Base-by-base conservation (phyloP, 129 eudicot genomes). In the Chrysanthemum makinoi region DNA sequence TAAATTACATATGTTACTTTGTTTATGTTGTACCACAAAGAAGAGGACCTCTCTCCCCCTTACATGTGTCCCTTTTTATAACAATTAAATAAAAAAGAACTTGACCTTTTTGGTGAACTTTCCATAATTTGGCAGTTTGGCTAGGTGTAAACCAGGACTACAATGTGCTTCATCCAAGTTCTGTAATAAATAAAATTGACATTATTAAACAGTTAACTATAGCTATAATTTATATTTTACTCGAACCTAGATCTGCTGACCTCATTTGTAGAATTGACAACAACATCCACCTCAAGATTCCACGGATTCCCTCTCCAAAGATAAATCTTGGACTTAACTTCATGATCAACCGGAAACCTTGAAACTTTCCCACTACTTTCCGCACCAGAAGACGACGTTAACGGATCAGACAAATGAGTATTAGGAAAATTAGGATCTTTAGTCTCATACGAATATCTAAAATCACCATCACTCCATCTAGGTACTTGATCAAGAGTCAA, bases 231-330 rank as follows among this genome's bases (percentile, higher is more conserved):
- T 35, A 35, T 6, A 35, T 6, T 35, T 6, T 35, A 35, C 6
- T 35, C 10, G 1, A 35, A 35, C 8, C 44, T 5, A 6, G 44
- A 35, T n/a, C 82, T 85, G 52, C n/a, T n/a, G n/a, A 93, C 98
- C 98, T 95, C 99, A 72, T 95, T 95, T 3, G 99, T 84, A 51
- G 99, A 95, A 69, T 95, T 95, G 53, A 95, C 99, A 62, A 95
- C 99, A 73, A 96, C 97, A 86, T 95, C 99, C 11, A 95, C 96
- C 88, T 95, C 97, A 77, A 95, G 97, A 76, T 87, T 90, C 96
- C 99, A 95, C 20, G 99, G 99, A 68, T 95, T 75, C 35, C 99
- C 99, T 75, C 99, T 87, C 99, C 97, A 95, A 18, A 95, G 85
- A 86, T 95, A 95, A 54, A 95, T 83, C 91, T 86, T 90, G 6